A percentile compares a stretch with the other conserved stretches of the same genome.
These are phyloP conservation scores for Beauveria sp. DNA, from an alignment of 2,329 filamentous ascomycete species.

Conservation along the genomic window DNA sequence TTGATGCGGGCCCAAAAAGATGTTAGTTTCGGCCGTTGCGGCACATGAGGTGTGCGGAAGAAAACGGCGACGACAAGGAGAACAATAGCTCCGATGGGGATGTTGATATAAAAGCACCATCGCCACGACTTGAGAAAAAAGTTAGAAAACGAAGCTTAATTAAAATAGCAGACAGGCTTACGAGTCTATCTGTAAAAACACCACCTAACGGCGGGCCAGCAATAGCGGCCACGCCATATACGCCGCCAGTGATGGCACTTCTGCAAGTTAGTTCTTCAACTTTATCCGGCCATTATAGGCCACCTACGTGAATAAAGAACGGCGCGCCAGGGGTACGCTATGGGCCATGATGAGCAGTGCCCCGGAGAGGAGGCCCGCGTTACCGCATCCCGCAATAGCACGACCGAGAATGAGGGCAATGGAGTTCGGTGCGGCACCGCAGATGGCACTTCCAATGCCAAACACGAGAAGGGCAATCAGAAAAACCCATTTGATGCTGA, in stretches of 20 bases:
- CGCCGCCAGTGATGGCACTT: not conserved
- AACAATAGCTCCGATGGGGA: conserved; percentile 19
- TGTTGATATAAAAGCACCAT: conserved; percentile 26
- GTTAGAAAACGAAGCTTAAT: not conserved
- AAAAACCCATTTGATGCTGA: conserved; percentile 34
- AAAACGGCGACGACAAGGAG: conserved; percentile 15
- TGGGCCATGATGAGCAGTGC: conserved; percentile 10
- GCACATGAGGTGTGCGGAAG: conserved; percentile 33
- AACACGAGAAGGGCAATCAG: conserved; percentile 18
- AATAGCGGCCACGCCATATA: conserved; percentile 3
- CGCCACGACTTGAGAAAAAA: conserved; percentile 16
- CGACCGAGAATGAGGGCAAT: conserved; percentile 9
- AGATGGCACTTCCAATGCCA: conserved; percentile 23
- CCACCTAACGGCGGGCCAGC: conserved; percentile 7
- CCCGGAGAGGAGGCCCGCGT: conserved; percentile 12
- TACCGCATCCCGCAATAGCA: conserved; percentile 13
- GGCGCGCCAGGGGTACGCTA: not conserved
- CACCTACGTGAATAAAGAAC: conserved; percentile 1
- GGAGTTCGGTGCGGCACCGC: conserved; percentile 32
- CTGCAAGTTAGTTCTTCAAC: not conserved
- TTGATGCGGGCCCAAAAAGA: conserved; percentile 15
- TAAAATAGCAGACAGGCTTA: not conserved
- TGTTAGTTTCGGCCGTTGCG: conserved; percentile 30
- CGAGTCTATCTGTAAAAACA: conserved; percentile 6
- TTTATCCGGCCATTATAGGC: not conserved